These are phyloP conservation scores for Chrysanthemum makinoi DNA, from an alignment of 129 eudicot species.

Conservation along the genomic window DNA sequence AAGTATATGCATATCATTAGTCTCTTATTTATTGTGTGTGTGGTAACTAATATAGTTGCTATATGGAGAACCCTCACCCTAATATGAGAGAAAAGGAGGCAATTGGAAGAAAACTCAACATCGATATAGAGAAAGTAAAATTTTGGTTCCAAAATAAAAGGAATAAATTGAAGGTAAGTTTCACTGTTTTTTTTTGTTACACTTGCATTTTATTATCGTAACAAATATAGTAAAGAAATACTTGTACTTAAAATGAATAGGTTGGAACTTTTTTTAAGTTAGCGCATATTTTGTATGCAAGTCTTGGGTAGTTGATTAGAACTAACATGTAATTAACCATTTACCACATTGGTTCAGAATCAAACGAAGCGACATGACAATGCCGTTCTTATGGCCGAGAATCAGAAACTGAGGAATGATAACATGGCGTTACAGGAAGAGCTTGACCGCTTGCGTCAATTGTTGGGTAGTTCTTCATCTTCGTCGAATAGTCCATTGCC, in stretches of 20 bases:
- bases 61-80: constrained; percentile 49
- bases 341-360: constrained; percentile 27
- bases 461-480: constrained; percentile 36
- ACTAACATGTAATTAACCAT: neutral
- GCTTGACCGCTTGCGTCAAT: constrained; percentile 38
- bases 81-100: constrained; percentile 52
- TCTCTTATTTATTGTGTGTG: too few species aligned
- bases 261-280: too few species aligned
- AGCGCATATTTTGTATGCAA: too few species aligned
- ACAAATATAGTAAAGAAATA: too few species aligned
- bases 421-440: constrained; percentile 61
- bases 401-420: constrained; percentile 47
- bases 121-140: constrained; percentile 57
- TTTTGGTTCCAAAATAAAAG: constrained; percentile 85
- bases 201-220: too few species aligned
- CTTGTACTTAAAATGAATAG: too few species aligned
- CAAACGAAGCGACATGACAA: constrained; percentile 61
- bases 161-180: constrained; percentile 66
- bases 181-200: too few species aligned
- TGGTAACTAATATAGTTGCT: constrained; percentile 7
- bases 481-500: neutral
- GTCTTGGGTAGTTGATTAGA: neutral
- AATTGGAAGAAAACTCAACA: constrained; percentile 47
- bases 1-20: too few species aligned
- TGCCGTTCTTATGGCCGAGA: constrained; percentile 48